A percentile compares a stretch with the other conserved stretches of the same genome.
Evolutionary conservation across 2,329 filamentous ascomycete species (phyloP).

Genomic region (Colletotrichum chlorophyti): DNA sequence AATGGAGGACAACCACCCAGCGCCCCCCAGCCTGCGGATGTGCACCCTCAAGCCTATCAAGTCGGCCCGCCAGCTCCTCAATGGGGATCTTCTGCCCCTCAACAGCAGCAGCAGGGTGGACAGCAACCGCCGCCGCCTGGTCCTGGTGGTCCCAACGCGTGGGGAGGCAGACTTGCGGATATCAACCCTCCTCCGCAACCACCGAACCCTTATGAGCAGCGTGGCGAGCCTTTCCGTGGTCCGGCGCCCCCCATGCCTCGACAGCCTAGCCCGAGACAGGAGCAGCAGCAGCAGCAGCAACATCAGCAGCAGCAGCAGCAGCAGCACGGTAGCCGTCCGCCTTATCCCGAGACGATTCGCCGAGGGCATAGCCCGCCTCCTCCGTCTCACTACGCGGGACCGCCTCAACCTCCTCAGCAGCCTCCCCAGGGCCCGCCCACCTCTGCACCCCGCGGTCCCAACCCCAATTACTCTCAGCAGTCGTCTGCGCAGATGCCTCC

Average conservation of each 20-base stretch:
- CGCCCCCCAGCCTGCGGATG: conserved; percentile 91
- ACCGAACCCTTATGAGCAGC: conserved; percentile 82
- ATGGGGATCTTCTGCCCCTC: conserved; percentile 81
- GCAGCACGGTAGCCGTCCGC: conserved; percentile 27
- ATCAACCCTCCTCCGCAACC: conserved; percentile 79
- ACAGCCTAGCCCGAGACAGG: conserved; percentile 78
- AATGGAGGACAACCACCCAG: conserved; percentile 75
- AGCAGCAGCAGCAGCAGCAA: conserved; percentile 59
- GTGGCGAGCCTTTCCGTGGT: conserved; percentile 71
- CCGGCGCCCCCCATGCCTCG: conserved; percentile 71
- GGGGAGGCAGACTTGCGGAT: conserved; percentile 76
- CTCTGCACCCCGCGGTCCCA: conserved; percentile 61
- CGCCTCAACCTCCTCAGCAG: conserved; percentile 57
- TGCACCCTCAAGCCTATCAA: conserved; percentile 94
- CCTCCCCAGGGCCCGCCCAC: conserved; percentile 46
- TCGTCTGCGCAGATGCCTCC: conserved; percentile 46
- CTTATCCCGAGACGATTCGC: conserved; percentile 43
- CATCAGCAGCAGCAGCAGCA: conserved; percentile 50
- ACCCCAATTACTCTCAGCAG: conserved; percentile 64
- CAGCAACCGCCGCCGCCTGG: conserved; percentile 60
- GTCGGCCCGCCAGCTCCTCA: conserved; percentile 85
- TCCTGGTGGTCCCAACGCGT: conserved; percentile 62
- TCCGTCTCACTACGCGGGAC: conserved; percentile 54
- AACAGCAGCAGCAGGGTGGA: conserved; percentile 49
- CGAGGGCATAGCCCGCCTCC: conserved; percentile 63